Evolutionary conservation across 2,329 filamentous ascomycete genomes (phyloP), one percentile per base, ranked within the genome.

Genomic region (Penicillium sp.): DNA sequence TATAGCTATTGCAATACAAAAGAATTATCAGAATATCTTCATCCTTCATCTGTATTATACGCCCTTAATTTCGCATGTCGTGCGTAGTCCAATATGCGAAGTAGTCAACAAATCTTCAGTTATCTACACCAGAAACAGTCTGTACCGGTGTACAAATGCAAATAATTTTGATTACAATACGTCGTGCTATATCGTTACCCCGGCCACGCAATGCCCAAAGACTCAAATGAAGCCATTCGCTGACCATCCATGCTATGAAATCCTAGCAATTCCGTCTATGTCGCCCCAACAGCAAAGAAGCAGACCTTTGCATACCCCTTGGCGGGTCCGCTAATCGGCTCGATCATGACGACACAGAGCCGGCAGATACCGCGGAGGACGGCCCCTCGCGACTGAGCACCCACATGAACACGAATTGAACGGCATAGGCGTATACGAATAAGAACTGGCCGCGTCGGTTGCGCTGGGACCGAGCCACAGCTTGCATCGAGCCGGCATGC

Each of bases 391-490:
- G 76, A 60, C 76, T 88, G 58, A 90, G 74, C 67, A 86, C 81
- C 87, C 93, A 94, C 92, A 97, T 99, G 74, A 97, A 96, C 52
- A 92, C 78, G 63, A 97, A 83, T 77, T 99, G 94, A 53, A 97
- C 87, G 51, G 95, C 80, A 74, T 97, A 99, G 41, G 92, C 93
- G 76, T 99, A 97, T 63, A 92, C 81, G 74, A 96, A 96, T 62
- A 97, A 80, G 69, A 96, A 96, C 74, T 96, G 91, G 1, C 91
- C 96, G 59, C 92, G 82, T 70, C 91, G 86, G 74, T 89, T 94
- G 69, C 89, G 86, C 77, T 96, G 94, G 36, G 89, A 87, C 59
- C 92, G 84, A 27, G 90, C 90, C 57, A 95, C 89, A 2, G 84
- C 86, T 62, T 87, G 84, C 63, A 85, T 84, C 1, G 79, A 78